Evolutionary conservation across 2,329 filamentous ascomycete genomes (phyloP).

Genomic region (Allantophomopsis lycopodina): DNA sequence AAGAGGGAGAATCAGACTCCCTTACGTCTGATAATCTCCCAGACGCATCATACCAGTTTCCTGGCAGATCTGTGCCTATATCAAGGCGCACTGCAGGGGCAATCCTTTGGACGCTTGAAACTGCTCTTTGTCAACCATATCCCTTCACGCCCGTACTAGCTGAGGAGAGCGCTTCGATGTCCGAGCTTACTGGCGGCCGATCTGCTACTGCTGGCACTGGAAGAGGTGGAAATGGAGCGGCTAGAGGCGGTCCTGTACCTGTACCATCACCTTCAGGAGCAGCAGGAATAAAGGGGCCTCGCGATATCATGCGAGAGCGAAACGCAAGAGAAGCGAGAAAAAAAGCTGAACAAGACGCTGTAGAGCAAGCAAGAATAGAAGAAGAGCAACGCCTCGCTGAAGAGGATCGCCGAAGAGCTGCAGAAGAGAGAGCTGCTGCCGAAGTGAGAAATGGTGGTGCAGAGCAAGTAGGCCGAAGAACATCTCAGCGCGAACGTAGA

Average conservation of each 20-base stretch:
- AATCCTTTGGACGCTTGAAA: constrained; percentile 84
- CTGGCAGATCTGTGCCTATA: constrained; percentile 37
- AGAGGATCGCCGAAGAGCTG: constrained; percentile 36
- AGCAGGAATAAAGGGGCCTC: constrained; percentile 65
- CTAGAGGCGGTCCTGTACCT: constrained; percentile 33
- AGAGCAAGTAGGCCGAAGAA: constrained; percentile 6
- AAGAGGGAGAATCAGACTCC: constrained; percentile 14
- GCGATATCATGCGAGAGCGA: constrained; percentile 84
- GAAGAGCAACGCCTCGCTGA: constrained; percentile 39
- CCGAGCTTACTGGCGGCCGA: constrained; percentile 57
- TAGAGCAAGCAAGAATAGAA: constrained; percentile 32
- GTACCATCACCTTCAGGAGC: constrained; percentile 32
- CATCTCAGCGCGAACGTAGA: constrained; percentile 13
- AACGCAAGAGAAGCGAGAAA: constrained; percentile 61
- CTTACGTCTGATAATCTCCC: background rate
- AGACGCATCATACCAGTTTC: constrained; percentile 6
- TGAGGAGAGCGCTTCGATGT: constrained; percentile 88
- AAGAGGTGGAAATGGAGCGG: constrained; percentile 39
- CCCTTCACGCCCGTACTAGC: constrained; percentile 70
- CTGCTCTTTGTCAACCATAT: constrained; percentile 71
- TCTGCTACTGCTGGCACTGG: constrained; percentile 42
- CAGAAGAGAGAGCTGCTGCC: constrained; percentile 45
- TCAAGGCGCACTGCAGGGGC: constrained; percentile 78
- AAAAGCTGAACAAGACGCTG: constrained; percentile 28
- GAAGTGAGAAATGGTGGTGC: constrained; percentile 19